These are phyloP conservation scores for Penicillium odoratum DNA, from an alignment of 495 filamentous ascomycete genomes.

Conservation along the genomic window DNA sequence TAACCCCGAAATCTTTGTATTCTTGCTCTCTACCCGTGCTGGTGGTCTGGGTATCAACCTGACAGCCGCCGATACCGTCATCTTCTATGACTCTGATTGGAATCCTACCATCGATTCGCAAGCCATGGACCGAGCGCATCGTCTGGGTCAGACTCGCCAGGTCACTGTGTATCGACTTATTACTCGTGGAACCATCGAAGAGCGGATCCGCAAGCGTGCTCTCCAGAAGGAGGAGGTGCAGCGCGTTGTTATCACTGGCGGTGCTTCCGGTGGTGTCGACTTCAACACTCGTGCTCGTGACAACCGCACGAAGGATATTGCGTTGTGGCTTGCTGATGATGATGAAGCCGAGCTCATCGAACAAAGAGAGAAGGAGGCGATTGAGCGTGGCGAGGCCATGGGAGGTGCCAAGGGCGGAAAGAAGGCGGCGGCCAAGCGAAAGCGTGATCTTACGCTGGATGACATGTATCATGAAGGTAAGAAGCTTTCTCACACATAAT, in stretches of 20 bases:
- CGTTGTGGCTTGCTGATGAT: conserved; percentile 94
- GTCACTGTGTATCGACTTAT: conserved; percentile 98
- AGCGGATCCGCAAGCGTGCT: conserved; percentile 95
- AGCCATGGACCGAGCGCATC: conserved; percentile 98
- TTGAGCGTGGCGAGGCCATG: conserved; percentile 54
- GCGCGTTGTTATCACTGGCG: conserved; percentile 94
- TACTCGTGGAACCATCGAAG: conserved; percentile 95
- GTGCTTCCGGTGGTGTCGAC: conserved; percentile 79
- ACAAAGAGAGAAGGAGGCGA: conserved; percentile 79
- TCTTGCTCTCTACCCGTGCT: conserved; percentile 91
- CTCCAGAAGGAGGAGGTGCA: conserved; percentile 99
- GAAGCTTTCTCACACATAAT: neutral
- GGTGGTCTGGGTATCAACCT: conserved; percentile 98
- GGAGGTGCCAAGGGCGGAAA: conserved; percentile 56
- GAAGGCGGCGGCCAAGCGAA: conserved; percentile 58
- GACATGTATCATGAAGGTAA: conserved; percentile 98
- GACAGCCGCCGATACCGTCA: conserved; percentile 89
- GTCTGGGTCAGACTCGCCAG: conserved; percentile 93
- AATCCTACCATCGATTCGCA: conserved; percentile 98
- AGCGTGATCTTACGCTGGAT: conserved; percentile 82
- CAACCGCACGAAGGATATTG: conserved; percentile 93
- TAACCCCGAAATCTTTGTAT: conserved; percentile 90
- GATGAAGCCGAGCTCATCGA: conserved; percentile 91
- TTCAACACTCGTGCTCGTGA: conserved; percentile 89
- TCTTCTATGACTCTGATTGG: conserved; percentile 99